Base-by-base conservation (phyloP, 2,329 filamentous ascomycete species). In the Ophiostoma australiae region DNA sequence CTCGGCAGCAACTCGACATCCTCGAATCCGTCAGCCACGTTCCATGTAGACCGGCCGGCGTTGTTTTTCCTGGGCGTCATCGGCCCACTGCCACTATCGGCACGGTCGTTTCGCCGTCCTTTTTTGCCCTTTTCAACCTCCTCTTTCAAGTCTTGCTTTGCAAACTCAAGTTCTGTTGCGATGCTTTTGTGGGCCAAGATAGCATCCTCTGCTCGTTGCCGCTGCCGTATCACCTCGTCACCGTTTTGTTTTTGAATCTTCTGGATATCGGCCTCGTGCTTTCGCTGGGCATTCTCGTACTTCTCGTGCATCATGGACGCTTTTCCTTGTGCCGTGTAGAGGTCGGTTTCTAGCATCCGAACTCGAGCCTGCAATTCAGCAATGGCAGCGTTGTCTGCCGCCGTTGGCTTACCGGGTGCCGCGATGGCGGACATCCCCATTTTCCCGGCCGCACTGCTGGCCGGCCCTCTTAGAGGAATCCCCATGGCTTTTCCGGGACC, bases 1-100 rank as follows among this genome's bases (percentile, higher is more conserved):
- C 86, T 88, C 5, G 79, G 77, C 8, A 82, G 81, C 70, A 87
- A 81, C 73, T 88, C 86, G 73, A 87, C 81, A 72, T 92, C 88
- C 72, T 94, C 91, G 75, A 95, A 95, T 0, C 92, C 92, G 79
- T 95, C 92, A 1, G 90, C 85, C 68, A 91, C 81, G 1, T 85
- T 83, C 79, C 86, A 86, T 0, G 85, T 88, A 37, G 83, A 79
- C 1, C 74, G 89, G 23, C 68, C 73, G 3, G 70, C 69, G 0
- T 71, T 63, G 15, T 63, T 68, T 76, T 84, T 91, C 2, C 89
- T 89, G 0, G 90, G 92, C 0, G 82, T 84, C 0, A 80, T 77
- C 0, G 81, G 80, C 17, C 27, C 67, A 75, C 82, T 86, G 4
- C 27, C 67, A 75, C 82, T 86, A 10, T 69, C 69, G 17, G 1